Evolutionary conservation across 148 eudicot genomes (phyloP).

Genomic region (Vaccinium darrowii): DNA sequence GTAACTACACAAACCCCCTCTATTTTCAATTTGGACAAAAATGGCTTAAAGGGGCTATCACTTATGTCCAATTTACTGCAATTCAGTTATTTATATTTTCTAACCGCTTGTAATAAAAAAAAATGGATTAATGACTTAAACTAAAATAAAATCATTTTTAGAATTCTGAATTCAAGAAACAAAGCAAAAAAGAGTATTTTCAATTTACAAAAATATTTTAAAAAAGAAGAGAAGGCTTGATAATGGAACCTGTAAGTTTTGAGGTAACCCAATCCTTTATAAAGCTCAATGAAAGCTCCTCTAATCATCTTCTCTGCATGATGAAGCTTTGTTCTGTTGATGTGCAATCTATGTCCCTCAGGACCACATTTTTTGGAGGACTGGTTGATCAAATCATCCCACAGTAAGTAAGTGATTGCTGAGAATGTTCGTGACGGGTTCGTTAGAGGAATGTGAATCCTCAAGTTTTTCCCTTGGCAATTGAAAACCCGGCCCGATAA

Average conservation of each 20-base stretch:
- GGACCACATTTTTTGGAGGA: slow-evolving; percentile 64
- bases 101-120: too few relatives aligned
- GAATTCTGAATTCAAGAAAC: too few relatives aligned
- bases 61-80: not conserved
- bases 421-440: slow-evolving; percentile 80
- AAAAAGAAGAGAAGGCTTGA: too few relatives aligned
- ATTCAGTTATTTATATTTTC: not conserved
- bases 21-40: not conserved
- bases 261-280: slow-evolving; percentile 83
- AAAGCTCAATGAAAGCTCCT: slow-evolving; percentile 89
- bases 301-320: slow-evolving; percentile 94
- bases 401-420: slow-evolving; percentile 63
- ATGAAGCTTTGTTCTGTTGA: slow-evolving; percentile 69
- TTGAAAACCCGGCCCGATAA: slow-evolving; percentile 44
- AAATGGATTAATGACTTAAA: not conserved
- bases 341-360: slow-evolving; percentile 52
- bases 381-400: slow-evolving; percentile 72
- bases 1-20: not conserved
- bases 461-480: slow-evolving; percentile 63
- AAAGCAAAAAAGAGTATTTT: not conserved
- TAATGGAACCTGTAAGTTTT: slow-evolving; percentile 63
- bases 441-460: slow-evolving; percentile 81
- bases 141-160: not conserved
- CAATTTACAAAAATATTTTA: too few relatives aligned
- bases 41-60: not conserved